Evolutionary conservation across 2,329 filamentous ascomycete species (phyloP).

Genomic region (Pestalotiopsis sp.): DNA sequence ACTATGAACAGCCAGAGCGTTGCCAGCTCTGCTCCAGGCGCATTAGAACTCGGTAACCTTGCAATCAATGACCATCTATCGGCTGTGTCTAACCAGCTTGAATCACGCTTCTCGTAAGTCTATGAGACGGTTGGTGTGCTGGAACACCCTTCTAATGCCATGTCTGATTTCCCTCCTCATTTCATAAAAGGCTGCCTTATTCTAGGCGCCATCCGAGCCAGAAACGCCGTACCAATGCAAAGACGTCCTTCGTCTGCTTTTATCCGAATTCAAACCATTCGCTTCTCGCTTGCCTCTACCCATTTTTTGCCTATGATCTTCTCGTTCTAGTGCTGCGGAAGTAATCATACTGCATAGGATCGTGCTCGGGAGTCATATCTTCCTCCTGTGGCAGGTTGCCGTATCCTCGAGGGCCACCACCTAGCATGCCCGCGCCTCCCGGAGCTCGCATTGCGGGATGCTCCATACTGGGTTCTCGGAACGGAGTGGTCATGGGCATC

Average conservation of each 20-base stretch:
- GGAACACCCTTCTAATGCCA: background rate
- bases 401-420: slow-evolving; percentile 62
- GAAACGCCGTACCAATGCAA: slow-evolving; percentile 8
- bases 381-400: slow-evolving; percentile 61
- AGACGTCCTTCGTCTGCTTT: background rate
- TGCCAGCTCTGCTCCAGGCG: slow-evolving; percentile 7
- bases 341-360: slow-evolving; percentile 59
- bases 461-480: slow-evolving; percentile 36
- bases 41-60: slow-evolving; percentile 1
- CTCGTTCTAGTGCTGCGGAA: slow-evolving; percentile 42
- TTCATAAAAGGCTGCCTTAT: slow-evolving; percentile 4
- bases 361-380: slow-evolving; percentile 36
- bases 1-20: background rate
- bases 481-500: slow-evolving; percentile 47
- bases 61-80: background rate
- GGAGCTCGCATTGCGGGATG: slow-evolving; percentile 25
- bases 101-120: background rate
- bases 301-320: background rate
- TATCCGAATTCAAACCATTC: background rate
- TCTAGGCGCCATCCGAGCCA: background rate
- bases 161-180: slow-evolving; percentile 1
- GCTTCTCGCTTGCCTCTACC: background rate
- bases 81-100: background rate
- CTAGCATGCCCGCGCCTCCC: slow-evolving; percentile 49
- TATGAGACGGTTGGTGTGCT: background rate